Percentiles rank a stretch among this genome's conserved stretches.
Evolutionary conservation across 1,139 yeast species (phyloP).

Genomic region (Scheffersomyces quercinus): DNA sequence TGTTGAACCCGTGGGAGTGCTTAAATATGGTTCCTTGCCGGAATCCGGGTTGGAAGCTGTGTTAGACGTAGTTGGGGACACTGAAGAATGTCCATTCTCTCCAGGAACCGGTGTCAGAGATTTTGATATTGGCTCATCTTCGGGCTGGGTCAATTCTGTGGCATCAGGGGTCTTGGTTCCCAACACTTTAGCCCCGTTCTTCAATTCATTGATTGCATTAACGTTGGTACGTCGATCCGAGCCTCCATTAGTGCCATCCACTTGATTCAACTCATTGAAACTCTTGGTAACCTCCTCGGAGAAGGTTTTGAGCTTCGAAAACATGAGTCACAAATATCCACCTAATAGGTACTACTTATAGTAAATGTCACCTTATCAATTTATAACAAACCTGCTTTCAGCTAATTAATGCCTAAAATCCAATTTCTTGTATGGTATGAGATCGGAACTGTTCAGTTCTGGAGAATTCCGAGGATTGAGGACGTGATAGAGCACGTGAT

Average conservation of each 20-base stretch:
- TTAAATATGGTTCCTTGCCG: background rate
- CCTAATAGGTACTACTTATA: too few relatives aligned
- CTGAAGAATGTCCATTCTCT: background rate
- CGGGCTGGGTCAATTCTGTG: slow-evolving; percentile 46
- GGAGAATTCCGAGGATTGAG: too few relatives aligned
- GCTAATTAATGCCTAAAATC: too few relatives aligned
- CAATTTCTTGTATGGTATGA: too few relatives aligned
- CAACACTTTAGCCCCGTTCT: slow-evolving; percentile 33
- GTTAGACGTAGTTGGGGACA: background rate
- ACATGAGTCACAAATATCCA: slow-evolving; percentile 36
- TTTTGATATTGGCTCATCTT: slow-evolving; percentile 28
- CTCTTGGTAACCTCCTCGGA: slow-evolving; percentile 54
- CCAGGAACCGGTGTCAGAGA: background rate
- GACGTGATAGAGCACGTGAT: too few relatives aligned
- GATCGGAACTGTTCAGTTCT: too few relatives aligned
- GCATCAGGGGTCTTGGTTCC: slow-evolving; percentile 47
- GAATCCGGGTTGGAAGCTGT: too few relatives aligned
- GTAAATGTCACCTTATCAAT: too few relatives aligned
- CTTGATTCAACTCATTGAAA: slow-evolving; percentile 31
- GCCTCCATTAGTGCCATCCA: slow-evolving; percentile 6
- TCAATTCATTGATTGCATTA: slow-evolving; percentile 31
- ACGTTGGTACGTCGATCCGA: slow-evolving; percentile 12
- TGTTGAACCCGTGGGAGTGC: background rate
- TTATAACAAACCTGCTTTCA: too few relatives aligned
- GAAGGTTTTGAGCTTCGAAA: slow-evolving; percentile 63